Percentiles rank a stretch among this genome's conserved stretches.
Conservation (phyloP, 2,329 filamentous ascomycete genomes). For the Ophiostoma sp. region DNA sequence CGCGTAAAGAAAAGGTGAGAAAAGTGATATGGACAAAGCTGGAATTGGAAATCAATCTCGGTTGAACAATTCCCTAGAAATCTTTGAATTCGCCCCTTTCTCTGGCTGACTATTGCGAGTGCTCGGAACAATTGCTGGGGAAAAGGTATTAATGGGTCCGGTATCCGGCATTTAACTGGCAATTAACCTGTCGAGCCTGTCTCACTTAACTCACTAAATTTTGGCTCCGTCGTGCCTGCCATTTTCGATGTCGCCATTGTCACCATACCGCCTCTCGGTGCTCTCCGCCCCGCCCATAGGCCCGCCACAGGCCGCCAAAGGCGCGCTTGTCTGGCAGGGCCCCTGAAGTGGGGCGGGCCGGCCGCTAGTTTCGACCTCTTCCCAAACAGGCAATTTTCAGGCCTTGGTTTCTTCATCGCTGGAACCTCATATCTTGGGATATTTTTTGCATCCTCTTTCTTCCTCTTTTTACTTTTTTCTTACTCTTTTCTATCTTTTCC, state of each 20-base stretch:
- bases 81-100: not conserved
- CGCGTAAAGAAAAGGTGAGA: not conserved
- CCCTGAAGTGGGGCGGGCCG: slow-evolving; percentile 1
- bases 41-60: not conserved
- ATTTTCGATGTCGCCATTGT: not conserved
- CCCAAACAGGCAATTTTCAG: slow-evolving; percentile 13
- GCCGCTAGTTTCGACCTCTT: not conserved
- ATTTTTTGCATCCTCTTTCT: not conserved
- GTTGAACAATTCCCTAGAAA: not conserved
- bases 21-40: not conserved
- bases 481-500: not conserved
- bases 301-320: not conserved
- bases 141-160: not conserved
- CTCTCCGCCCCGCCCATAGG: not conserved
- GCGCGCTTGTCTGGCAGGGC: not conserved
- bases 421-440: not conserved
- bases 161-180: not conserved
- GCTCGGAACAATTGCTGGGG: not conserved
- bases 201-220: not conserved
- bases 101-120: not conserved
- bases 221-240: not conserved
- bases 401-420: slow-evolving; percentile 6
- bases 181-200: not conserved
- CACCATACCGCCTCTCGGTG: not conserved
- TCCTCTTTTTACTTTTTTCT: not conserved